Evolutionary conservation across 441 rosid genomes (phyloP).

Genomic region (Syzygium malaccense): DNA sequence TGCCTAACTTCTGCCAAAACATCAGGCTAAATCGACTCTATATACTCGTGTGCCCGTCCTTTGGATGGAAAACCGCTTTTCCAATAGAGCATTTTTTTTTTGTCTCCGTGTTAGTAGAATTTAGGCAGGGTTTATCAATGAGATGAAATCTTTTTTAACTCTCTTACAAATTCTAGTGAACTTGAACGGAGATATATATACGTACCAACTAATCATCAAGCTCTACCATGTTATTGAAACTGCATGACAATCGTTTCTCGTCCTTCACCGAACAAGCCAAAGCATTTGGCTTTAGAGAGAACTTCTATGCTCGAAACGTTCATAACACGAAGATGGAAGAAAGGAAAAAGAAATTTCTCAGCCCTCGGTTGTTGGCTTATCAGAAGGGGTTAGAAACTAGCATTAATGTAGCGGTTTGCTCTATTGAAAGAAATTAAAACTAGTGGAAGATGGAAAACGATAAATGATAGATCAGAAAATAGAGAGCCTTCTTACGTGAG

Average conservation of each 20-base stretch:
- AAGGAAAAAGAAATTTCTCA: not conserved
- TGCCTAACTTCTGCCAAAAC: not conserved
- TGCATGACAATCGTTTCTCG: not conserved
- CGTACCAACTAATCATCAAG: not conserved
- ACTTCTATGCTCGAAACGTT: not conserved
- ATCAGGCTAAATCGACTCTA: not conserved
- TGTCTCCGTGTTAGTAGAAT: not conserved
- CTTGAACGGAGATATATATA: not conserved
- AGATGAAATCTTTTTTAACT: not conserved
- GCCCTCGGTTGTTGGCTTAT: not conserved
- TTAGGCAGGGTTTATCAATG: not conserved
- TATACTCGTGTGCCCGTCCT: not conserved
- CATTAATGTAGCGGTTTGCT: not conserved
- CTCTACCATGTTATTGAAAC: not conserved
- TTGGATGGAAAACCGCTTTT: not conserved
- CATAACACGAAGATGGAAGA: not conserved
- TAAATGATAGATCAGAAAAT: not conserved
- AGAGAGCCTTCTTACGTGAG: constrained; percentile 35
- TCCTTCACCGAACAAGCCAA: not conserved
- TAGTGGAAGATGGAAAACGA: not conserved
- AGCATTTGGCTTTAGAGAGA: not conserved
- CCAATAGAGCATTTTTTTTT: not conserved
- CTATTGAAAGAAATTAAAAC: not conserved
- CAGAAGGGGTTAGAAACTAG: not conserved
- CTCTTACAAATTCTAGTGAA: not conserved